These are phyloP conservation scores for Kodamaea kaohsiungensis DNA, from an alignment of 805 yeast species.

Conservation along the genomic window DNA sequence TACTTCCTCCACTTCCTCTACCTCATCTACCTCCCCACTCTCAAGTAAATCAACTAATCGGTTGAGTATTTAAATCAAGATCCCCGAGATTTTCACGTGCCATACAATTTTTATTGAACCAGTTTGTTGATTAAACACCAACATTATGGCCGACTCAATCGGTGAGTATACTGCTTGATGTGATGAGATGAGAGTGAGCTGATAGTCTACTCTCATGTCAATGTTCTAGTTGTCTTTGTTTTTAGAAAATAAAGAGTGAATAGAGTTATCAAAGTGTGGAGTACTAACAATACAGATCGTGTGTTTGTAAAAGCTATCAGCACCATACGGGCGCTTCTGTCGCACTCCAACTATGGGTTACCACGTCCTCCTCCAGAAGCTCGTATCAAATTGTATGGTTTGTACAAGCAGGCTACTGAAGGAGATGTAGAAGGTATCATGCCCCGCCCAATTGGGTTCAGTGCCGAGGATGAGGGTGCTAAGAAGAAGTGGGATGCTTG, in stretches of 20 bases:
- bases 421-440: conserved; percentile 75
- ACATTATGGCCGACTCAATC: conserved; percentile 50
- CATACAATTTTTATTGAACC: background rate
- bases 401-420: conserved; percentile 87
- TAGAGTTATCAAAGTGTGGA: background rate
- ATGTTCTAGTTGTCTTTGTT: background rate
- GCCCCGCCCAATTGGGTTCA: conserved; percentile 62
- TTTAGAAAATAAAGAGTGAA: too few relatives aligned
- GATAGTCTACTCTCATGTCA: background rate
- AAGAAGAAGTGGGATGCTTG: conserved; percentile 84
- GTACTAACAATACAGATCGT: conserved; percentile 51
- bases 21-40: too few relatives aligned
- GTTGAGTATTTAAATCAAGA: background rate
- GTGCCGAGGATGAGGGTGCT: conserved; percentile 65
- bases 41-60: too few relatives aligned
- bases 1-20: too few relatives aligned
- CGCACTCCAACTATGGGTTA: conserved; percentile 60
- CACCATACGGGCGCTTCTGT: conserved; percentile 71
- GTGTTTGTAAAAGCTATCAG: conserved; percentile 82
- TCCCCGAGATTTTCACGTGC: conserved; percentile 8
- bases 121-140: background rate
- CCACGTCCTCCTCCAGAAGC: conserved; percentile 78
- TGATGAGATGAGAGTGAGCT: background rate
- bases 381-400: conserved; percentile 70
- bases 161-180: conserved; percentile 28